Conservation (phyloP, 805 yeast genomes). For the Suhomyces faveliae region DNA sequence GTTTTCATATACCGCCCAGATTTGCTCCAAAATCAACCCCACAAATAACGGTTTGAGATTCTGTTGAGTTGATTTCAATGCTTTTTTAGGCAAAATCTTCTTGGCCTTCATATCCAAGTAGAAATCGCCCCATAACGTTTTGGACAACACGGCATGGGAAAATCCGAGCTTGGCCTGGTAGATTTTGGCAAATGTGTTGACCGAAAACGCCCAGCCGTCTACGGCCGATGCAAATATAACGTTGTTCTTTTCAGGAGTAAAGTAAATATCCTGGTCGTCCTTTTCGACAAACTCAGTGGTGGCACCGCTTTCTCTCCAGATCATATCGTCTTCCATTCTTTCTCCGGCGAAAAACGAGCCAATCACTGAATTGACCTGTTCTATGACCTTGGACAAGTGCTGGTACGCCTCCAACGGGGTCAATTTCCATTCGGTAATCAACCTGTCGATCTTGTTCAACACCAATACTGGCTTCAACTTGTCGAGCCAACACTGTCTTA, state of each 20-base stretch:
- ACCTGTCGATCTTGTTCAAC: conserved; percentile 85
- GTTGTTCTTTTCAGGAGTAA: conserved; percentile 82
- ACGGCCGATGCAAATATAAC: conserved; percentile 88
- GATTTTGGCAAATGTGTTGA: conserved; percentile 83
- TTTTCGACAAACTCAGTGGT: conserved; percentile 61
- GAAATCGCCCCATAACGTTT: conserved; percentile 95
- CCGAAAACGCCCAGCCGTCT: conserved; percentile 97
- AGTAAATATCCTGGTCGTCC: conserved; percentile 80
- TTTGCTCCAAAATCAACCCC: conserved; percentile 78
- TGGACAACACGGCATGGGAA: conserved; percentile 71
- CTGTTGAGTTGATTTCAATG: conserved; percentile 53
- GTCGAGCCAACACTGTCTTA: conserved; percentile 95
- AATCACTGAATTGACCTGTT: conserved; percentile 91
- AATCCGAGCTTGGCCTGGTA: conserved; percentile 84
- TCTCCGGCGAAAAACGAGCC: conserved; percentile 94
- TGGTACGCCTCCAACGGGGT: conserved; percentile 81
- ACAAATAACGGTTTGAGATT: conserved; percentile 78
- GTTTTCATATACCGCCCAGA: conserved; percentile 87
- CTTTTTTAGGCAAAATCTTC: conserved; percentile 68
- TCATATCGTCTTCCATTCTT: conserved; percentile 81
- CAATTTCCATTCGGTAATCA: conserved; percentile 77
- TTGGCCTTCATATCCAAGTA: conserved; percentile 88
- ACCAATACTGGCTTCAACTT: conserved; percentile 84
- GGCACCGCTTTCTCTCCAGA: conserved; percentile 68
- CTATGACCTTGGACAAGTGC: conserved; percentile 76